Evolutionary conservation across 192 early-diverging fungal genomes (phyloP), one percentile per base, ranked within the genome.

Genomic region (Cladochytrium replicatum): DNA sequence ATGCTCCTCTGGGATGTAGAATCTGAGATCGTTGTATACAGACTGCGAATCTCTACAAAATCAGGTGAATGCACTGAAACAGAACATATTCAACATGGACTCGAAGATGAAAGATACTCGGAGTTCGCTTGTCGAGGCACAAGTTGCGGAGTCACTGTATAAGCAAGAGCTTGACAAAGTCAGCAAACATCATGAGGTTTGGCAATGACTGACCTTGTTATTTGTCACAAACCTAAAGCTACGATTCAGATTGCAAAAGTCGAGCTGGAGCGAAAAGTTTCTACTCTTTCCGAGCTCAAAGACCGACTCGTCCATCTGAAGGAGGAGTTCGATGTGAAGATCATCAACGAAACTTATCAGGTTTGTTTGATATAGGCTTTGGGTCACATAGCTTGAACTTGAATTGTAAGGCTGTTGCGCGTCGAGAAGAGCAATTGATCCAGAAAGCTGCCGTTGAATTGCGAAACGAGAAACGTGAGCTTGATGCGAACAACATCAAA

Each of bases 111-210:
- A 58, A 5, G 60, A 64, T n/a, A 44, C 57, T 6, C 31, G 62
- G 4, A 50, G 49, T 45, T 42, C 55, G 21, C 50, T 71, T 11
- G 57, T 66, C 21, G 66, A 71, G 42, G 57, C 69, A 3, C 66
- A 71, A 39, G 63, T 69, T 8, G 69, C 69, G 13, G 69, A 71
- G 48, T 71, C 69, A 3, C 45, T 71, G 19, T 71, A 71, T 45
- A 41, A 48, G 31, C 64, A 71, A 44, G 65, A 71, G 37, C 48
- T 68, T 24, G 60, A 72, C 30, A 59, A 63, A 40, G 50, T 69
- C 26, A 55, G 41, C 39, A 69, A 65, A 44, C 50, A 61, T 13
- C 58, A 71, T 28, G 43, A 52, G 40, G 64, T 70, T 48, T n/a
- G 4, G 23, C 23, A 3, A 15, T 41, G 4, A 41, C 40, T 3